Conservation (phyloP, 2,329 filamentous ascomycete genomes). For the Metarhizium robertsii region DNA sequence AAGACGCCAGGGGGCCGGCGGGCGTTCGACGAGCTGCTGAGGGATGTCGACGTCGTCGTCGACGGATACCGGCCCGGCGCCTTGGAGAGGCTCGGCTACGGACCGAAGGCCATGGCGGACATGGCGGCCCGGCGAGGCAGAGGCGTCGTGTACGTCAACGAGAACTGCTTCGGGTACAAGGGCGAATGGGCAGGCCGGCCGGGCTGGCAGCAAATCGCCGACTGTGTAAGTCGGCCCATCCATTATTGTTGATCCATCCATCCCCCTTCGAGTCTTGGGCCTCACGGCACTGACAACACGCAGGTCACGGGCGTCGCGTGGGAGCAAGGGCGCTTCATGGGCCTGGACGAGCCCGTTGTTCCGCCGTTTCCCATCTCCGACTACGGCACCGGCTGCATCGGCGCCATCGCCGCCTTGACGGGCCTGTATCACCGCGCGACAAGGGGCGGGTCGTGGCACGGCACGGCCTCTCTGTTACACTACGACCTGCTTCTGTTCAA, state of each 20-base stretch:
- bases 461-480: slow-evolving; percentile 54
- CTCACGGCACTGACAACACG: neutral
- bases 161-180: slow-evolving; percentile 60
- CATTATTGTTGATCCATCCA: slow-evolving; percentile 2
- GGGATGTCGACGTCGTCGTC: slow-evolving; percentile 53
- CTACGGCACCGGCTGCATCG: slow-evolving; percentile 66
- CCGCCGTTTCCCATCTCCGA: slow-evolving; percentile 56
- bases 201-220: slow-evolving; percentile 66
- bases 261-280: neutral
- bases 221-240: slow-evolving; percentile 33
- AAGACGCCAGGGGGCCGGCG: slow-evolving; percentile 42
- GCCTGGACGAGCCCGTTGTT: slow-evolving; percentile 52
- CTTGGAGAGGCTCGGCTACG: slow-evolving; percentile 54
- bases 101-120: slow-evolving; percentile 41
- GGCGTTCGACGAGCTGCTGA: slow-evolving; percentile 49
- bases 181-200: slow-evolving; percentile 52
- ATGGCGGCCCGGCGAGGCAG: slow-evolving; percentile 45
- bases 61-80: slow-evolving; percentile 63
- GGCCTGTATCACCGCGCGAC: slow-evolving; percentile 55
- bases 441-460: slow-evolving; percentile 56
- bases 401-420: slow-evolving; percentile 55
- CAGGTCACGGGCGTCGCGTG: slow-evolving; percentile 48
- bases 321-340: slow-evolving; percentile 55
- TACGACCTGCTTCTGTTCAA: slow-evolving; percentile 59
- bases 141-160: slow-evolving; percentile 58